phyloP scores from a whole-genome alignment of 2,329 filamentous ascomycete species.

The Simplicillium aogashimaense region DNA sequence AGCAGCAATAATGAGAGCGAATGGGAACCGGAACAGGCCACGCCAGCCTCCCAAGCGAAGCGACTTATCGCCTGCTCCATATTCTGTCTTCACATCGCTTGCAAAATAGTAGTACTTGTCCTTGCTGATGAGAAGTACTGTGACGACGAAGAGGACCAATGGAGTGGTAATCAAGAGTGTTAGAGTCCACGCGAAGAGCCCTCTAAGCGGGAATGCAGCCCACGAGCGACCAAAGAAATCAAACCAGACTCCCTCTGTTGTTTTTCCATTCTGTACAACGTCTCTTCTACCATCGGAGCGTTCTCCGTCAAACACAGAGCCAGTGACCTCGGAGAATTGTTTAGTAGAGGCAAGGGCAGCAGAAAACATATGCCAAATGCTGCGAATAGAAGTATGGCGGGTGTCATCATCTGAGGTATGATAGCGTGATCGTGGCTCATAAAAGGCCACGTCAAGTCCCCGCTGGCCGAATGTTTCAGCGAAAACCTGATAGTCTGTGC shows the following conservation, averaged over 20 bases:
- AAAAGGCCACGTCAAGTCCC: slow-evolving; percentile 88
- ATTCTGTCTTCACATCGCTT: slow-evolving; percentile 42
- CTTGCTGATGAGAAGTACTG: slow-evolving; percentile 55
- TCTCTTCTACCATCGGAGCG: slow-evolving; percentile 43
- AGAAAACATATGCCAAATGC: slow-evolving; percentile 93
- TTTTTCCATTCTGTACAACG: slow-evolving; percentile 56
- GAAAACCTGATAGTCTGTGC: slow-evolving; percentile 86
- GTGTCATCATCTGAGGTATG: slow-evolving; percentile 86
- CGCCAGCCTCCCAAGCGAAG: slow-evolving; percentile 64
- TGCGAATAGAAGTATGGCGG: slow-evolving; percentile 60
- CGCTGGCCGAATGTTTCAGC: slow-evolving; percentile 68
- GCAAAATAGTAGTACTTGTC: slow-evolving; percentile 89
- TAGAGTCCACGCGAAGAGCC: slow-evolving; percentile 81
- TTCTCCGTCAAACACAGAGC: slow-evolving; percentile 53
- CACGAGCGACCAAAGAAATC: slow-evolving; percentile 78
- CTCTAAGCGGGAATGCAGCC: slow-evolving; percentile 68
- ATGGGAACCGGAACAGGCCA: slow-evolving; percentile 75
- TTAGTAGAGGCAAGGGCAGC: slow-evolving; percentile 67
- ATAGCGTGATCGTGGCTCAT: slow-evolving; percentile 74
- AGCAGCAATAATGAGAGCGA: slow-evolving; percentile 60
- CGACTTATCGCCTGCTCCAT: slow-evolving; percentile 47
- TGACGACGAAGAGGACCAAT: slow-evolving; percentile 58
- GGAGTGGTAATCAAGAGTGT: slow-evolving; percentile 74
- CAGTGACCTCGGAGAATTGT: slow-evolving; percentile 58
- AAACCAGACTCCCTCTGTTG: slow-evolving; percentile 78